Percentiles rank a stretch among this genome's conserved stretches.
These are phyloP conservation scores for Stephania cephalantha DNA, from an alignment of 164 flowering plant genomes.

Conservation along the genomic window DNA sequence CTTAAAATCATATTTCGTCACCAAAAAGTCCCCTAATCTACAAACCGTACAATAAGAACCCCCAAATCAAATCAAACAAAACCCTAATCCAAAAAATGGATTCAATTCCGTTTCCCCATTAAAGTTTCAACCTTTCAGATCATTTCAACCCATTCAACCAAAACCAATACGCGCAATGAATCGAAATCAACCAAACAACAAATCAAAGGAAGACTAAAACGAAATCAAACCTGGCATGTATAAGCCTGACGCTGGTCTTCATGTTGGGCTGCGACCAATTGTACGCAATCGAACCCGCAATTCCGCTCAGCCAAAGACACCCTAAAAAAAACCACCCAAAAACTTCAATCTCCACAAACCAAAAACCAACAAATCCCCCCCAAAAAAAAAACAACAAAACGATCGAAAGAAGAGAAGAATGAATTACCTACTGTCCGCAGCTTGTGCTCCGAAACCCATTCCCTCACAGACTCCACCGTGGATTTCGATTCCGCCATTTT, in stretches of 20 bases:
- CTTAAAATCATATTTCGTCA: neutral
- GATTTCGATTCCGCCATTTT: slow-evolving; percentile 42
- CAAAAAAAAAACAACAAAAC: neutral
- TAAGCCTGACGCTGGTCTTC: slow-evolving; percentile 88
- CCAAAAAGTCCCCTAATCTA: neutral
- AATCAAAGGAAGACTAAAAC: neutral
- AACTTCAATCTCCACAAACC: neutral
- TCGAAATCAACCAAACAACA: neutral
- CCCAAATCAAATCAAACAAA: neutral
- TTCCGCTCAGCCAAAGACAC: slow-evolving; percentile 70
- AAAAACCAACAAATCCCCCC: neutral
- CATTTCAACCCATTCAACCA: no score
- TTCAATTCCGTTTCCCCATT: neutral
- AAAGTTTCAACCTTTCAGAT: neutral
- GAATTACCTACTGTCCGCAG: slow-evolving; percentile 73
- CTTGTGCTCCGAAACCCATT: slow-evolving; percentile 79
- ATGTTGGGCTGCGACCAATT: slow-evolving; percentile 86
- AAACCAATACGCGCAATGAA: no score
- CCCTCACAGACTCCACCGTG: slow-evolving; percentile 39
- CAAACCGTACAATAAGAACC: neutral
- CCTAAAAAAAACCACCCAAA: slow-evolving; percentile 13
- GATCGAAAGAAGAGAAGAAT: neutral
- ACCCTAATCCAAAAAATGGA: neutral
- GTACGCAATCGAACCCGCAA: slow-evolving; percentile 80
- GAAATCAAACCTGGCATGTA: slow-evolving; percentile 69